Evolutionary conservation across 345 rosid genomes (phyloP), one percentile per base, ranked within the genome.

Genomic region (Moricandia arvensis): DNA sequence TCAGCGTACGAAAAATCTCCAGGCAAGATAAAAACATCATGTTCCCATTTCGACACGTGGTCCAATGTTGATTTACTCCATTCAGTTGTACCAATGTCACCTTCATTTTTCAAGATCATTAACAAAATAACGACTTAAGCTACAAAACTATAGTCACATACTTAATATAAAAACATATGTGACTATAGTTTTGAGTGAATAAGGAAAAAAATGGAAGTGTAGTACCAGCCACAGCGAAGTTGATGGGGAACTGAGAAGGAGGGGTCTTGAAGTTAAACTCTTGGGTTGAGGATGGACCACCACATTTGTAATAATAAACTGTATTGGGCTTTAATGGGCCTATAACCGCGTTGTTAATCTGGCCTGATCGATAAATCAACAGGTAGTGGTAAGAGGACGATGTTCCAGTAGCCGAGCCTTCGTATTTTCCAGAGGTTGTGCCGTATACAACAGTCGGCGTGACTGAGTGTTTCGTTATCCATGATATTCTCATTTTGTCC

Each of bases 1-100:
- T 93, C 86, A 10, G 97, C 97, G 7, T 93, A 91, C 0, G 98
- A 80, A 8, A 93, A 58, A 75, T 93, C 98, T 6, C 98, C 96
- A 0, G 96, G 96, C 12, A 91, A 75, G 15, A 93, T 69, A n/a
- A 93, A 69, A 67, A 91, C 57, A 59, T 88, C 87, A 66, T 91
- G 86, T 16, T 73, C 79, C 47, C 91, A 86, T 67, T 80, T 72
- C 0, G 85, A 77, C 53, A 91, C 47, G 81, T 91, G 96, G 4
- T 87, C 76, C 17, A 91, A 80, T 17, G 98, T 93, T 30, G 93
- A 75, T 4, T 73, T 62, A 17, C 91, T 88, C 89, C 93, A 88
- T 1, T 66, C 91, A 0, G 91, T 88, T 61, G 87, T 94, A 7
- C 98, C 98, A 67, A 91, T 84, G 76, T 91, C 98, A 21, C 97